Percentiles rank a stretch among this genome's conserved stretches.
Evolutionary conservation across 1,284 basidiomycete genomes (phyloP).

Genomic region (Apiotrichum veenhuisii): DNA sequence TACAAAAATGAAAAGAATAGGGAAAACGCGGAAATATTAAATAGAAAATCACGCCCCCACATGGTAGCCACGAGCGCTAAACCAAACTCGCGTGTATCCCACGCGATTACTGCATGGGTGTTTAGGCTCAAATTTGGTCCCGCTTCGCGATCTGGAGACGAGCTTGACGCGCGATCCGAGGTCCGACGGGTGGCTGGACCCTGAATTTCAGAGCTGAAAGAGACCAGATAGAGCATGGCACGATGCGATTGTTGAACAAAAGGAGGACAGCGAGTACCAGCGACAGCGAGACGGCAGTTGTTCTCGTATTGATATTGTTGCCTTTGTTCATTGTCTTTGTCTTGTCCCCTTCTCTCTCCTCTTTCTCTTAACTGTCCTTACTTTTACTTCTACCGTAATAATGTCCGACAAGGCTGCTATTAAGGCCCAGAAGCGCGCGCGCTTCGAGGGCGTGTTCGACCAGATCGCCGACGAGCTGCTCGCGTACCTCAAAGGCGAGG

Average conservation of each 20-base stretch:
- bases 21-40: no score
- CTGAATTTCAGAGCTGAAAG: no score
- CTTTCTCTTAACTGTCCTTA: neutral
- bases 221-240: neutral
- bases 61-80: no score
- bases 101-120: neutral
- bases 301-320: neutral
- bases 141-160: no score
- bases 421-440: constrained; percentile 36
- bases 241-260: neutral
- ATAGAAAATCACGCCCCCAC: neutral
- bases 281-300: no score
- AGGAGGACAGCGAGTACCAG: no score
- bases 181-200: no score
- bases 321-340: neutral
- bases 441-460: constrained; percentile 54
- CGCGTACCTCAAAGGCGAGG: constrained; percentile 61
- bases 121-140: no score
- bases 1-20: neutral
- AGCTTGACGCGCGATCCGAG: no score
- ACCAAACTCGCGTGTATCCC: neutral
- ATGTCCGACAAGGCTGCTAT: constrained; percentile 10
- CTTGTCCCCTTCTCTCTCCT: neutral
- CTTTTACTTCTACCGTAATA: no score
- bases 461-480: constrained; percentile 58